A percentile compares a stretch with the other conserved stretches of the same genome.
These are phyloP conservation scores for Sicyos edulis DNA, from an alignment of 306 rosid genomes.

Conservation along the genomic window DNA sequence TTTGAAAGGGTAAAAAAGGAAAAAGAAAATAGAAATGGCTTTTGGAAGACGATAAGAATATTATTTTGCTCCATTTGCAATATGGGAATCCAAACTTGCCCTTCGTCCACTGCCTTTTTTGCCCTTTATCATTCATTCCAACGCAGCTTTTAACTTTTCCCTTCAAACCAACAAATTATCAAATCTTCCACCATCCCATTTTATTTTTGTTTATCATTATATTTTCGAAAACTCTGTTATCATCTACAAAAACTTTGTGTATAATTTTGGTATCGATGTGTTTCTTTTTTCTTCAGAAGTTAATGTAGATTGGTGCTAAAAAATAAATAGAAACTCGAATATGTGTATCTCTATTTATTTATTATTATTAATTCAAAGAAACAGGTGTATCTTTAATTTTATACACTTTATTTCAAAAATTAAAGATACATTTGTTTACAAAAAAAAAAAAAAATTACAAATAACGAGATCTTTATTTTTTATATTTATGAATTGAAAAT, in stretches of 20 bases:
- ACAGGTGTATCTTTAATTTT: no score
- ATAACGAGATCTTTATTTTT: no score
- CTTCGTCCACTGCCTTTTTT: background rate
- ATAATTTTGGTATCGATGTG: background rate
- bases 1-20: background rate
- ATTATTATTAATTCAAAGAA: no score
- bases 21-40: background rate
- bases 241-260: no score
- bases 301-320: no score
- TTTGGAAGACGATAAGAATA: conserved; percentile 10
- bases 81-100: conserved; percentile 19
- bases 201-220: background rate
- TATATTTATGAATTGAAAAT: no score
- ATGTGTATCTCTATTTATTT: no score
- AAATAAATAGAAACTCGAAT: no score
- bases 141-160: background rate
- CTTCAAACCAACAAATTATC: background rate
- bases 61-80: conserved; percentile 17
- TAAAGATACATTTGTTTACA: no score
- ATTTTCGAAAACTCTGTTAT: background rate
- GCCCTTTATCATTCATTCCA: background rate
- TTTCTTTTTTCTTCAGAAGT: no score
- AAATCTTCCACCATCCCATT: background rate
- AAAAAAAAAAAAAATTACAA: no score
- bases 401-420: no score